Evolutionary conservation across 768 basidiomycete genomes (phyloP).

Genomic region (Tricholoma matsutake): DNA sequence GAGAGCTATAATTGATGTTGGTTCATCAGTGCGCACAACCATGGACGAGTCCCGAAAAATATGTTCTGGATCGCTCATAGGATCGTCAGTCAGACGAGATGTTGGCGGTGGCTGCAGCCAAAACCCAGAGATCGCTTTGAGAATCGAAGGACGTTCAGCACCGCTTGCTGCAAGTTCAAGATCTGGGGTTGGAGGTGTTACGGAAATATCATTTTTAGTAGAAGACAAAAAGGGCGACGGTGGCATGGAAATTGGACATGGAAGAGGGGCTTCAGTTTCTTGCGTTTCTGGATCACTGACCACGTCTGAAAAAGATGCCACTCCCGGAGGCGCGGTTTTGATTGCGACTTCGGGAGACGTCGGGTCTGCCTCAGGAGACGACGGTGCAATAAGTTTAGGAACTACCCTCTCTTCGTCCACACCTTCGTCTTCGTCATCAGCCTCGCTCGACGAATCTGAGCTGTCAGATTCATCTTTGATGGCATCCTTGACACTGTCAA

Average conservation of each 20-base stretch:
- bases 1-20: slow-evolving; percentile 95
- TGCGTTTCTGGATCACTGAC: slow-evolving; percentile 11
- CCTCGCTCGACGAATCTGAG: slow-evolving; percentile 61
- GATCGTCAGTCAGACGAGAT: slow-evolving; percentile 64
- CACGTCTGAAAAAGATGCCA: slow-evolving; percentile 10
- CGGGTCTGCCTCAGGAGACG: slow-evolving; percentile 25
- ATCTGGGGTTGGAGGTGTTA: slow-evolving; percentile 50
- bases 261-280: slow-evolving; percentile 18
- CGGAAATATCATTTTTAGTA: slow-evolving; percentile 32
- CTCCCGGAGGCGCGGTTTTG: slow-evolving; percentile 23
- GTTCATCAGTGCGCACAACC: slow-evolving; percentile 94
- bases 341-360: slow-evolving; percentile 20
- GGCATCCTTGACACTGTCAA: slow-evolving; percentile 88
- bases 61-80: slow-evolving; percentile 80
- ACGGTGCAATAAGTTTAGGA: slow-evolving; percentile 23
- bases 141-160: slow-evolving; percentile 67
- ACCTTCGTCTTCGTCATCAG: slow-evolving; percentile 54
- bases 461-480: slow-evolving; percentile 80
- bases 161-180: slow-evolving; percentile 47
- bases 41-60: slow-evolving; percentile 93
- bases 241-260: slow-evolving; percentile 41
- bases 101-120: slow-evolving; percentile 62
- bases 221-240: slow-evolving; percentile 56
- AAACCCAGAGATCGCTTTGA: slow-evolving; percentile 80
- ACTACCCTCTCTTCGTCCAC: slow-evolving; percentile 39